A percentile compares a stretch with the other conserved stretches of the same genome.
Conservation (phyloP, 345 rosid species). For the Rubroshorea leprosula region DNA sequence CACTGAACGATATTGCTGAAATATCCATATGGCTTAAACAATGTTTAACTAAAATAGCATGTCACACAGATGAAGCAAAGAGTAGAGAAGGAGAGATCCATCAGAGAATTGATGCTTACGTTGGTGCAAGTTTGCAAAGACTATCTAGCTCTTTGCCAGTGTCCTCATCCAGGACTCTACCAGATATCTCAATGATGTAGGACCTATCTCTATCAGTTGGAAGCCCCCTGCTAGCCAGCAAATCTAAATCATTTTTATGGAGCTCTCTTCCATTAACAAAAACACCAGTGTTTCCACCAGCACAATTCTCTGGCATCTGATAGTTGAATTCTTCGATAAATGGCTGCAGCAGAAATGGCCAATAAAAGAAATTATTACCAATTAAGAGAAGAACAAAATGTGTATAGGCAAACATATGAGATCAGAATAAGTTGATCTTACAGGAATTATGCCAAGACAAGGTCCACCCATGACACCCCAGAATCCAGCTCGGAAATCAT, state of each 20-base stretch:
- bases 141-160: slow-evolving; percentile 84
- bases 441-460: slow-evolving; percentile 87
- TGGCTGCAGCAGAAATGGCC: slow-evolving; percentile 57
- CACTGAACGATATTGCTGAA: too few relatives aligned
- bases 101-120: too few relatives aligned
- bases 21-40: too few relatives aligned
- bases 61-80: too few relatives aligned
- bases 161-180: slow-evolving; percentile 83
- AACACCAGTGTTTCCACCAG: slow-evolving; percentile 69
- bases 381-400: slow-evolving; percentile 1
- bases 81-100: too few relatives aligned
- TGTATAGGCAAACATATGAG: too few relatives aligned
- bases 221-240: slow-evolving; percentile 74
- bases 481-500: slow-evolving; percentile 85
- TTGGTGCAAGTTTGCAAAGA: slow-evolving; percentile 93
- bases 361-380: neutral
- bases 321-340: slow-evolving; percentile 79
- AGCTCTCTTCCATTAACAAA: slow-evolving; percentile 88
- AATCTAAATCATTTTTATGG: slow-evolving; percentile 69
- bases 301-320: slow-evolving; percentile 72
- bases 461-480: slow-evolving; percentile 84
- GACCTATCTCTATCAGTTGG: slow-evolving; percentile 58
- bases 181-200: slow-evolving; percentile 68
- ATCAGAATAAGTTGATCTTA: too few relatives aligned
- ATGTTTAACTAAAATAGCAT: too few relatives aligned